A percentile compares a stretch with the other conserved stretches of the same genome.
Evolutionary conservation across 345 rosid genomes (phyloP).

Genomic region (Ceriops zippeliana): DNA sequence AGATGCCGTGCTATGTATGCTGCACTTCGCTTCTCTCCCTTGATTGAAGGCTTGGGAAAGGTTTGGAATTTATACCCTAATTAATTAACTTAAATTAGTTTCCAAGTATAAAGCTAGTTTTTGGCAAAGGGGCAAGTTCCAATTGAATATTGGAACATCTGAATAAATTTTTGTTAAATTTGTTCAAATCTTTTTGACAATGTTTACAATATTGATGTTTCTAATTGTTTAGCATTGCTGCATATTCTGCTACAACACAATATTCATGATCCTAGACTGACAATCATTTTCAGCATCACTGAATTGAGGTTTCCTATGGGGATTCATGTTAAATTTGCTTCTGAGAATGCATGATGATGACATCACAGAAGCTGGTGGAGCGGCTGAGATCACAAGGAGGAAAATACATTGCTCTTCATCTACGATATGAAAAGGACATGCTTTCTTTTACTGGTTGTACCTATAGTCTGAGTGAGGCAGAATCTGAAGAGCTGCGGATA

Average conservation of each 20-base stretch:
- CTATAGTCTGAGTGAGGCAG: slow-evolving; percentile 69
- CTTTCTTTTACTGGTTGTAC: slow-evolving; percentile 93
- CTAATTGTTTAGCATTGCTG: neutral
- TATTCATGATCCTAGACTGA: slow-evolving; percentile 10
- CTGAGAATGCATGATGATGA: slow-evolving; percentile 87
- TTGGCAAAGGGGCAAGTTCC: neutral
- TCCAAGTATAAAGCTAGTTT: neutral
- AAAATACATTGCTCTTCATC: slow-evolving; percentile 84
- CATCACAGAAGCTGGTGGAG: slow-evolving; percentile 94
- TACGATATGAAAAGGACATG: slow-evolving; percentile 96
- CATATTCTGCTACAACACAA: slow-evolving; percentile 11
- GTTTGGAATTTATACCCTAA: slow-evolving; percentile 35
- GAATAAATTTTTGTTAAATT: neutral
- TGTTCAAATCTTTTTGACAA: neutral
- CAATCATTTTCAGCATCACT: slow-evolving; percentile 35
- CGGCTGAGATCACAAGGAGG: slow-evolving; percentile 72
- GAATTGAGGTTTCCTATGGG: slow-evolving; percentile 91
- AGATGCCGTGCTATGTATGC: slow-evolving; percentile 87
- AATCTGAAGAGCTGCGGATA: slow-evolving; percentile 73
- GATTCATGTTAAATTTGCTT: slow-evolving; percentile 86
- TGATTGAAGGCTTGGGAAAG: slow-evolving; percentile 80
- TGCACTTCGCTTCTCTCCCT: slow-evolving; percentile 70
- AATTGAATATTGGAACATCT: neutral
- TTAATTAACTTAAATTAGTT: neutral
- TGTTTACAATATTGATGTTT: slow-evolving; percentile 3